A percentile compares a stretch with the other conserved stretches of the same genome.
Evolutionary conservation across 345 rosid genomes (phyloP).

Genomic region (Acer campestre): DNA sequence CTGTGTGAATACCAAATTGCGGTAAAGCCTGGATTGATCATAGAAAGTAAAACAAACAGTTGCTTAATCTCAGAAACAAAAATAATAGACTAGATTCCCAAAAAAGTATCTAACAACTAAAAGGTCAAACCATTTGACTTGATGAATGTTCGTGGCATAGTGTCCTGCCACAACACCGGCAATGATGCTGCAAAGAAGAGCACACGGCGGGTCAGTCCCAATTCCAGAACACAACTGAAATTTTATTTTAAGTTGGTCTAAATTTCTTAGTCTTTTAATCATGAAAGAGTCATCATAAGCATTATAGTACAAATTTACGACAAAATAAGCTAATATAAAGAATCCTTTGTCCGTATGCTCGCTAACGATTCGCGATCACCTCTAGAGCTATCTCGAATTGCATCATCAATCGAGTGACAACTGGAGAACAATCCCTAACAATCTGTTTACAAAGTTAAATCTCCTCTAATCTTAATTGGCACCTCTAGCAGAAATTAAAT

Average conservation of each 20-base stretch:
- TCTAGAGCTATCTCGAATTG: background rate
- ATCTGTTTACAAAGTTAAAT: background rate
- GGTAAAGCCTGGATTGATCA: slow-evolving; percentile 53
- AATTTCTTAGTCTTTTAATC: background rate
- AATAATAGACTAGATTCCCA: background rate
- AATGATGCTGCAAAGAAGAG: slow-evolving; percentile 63
- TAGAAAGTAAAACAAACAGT: slow-evolving; percentile 5
- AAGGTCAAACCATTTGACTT: slow-evolving; percentile 56
- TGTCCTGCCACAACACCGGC: slow-evolving; percentile 76
- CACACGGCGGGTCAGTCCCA: background rate
- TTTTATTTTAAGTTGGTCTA: background rate
- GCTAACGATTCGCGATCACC: background rate
- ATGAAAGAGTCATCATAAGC: background rate
- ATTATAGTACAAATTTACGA: background rate
- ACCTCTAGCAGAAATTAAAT: background rate
- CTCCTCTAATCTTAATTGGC: background rate
- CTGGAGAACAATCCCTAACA: background rate
- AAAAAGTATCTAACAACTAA: background rate
- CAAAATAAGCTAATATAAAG: too few species aligned
- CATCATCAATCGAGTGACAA: background rate
- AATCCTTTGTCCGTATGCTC: background rate
- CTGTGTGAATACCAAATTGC: slow-evolving; percentile 54
- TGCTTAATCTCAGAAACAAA: slow-evolving; percentile 10
- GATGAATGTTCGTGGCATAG: slow-evolving; percentile 78
- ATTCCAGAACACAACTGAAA: background rate